Percentiles rank a stretch among this genome's conserved stretches.
Conservation (phyloP, 2,329 filamentous ascomycete genomes). For the Parastagonospora nodorum region DNA sequence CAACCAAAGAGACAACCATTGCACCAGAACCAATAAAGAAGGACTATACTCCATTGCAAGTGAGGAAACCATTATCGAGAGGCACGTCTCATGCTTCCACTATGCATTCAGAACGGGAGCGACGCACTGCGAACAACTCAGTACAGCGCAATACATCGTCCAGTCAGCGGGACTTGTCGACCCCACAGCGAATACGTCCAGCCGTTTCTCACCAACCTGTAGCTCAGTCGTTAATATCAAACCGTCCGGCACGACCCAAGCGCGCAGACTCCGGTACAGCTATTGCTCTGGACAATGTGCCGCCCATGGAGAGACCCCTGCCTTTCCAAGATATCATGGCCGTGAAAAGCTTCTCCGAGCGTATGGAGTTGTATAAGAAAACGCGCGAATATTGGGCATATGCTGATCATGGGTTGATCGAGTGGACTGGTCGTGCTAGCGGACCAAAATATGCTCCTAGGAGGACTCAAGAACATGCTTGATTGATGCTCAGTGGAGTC, state of each 20-base stretch:
- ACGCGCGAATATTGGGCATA: constrained; percentile 43
- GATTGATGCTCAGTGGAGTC: no score
- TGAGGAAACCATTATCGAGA: constrained; percentile 1
- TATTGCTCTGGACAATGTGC: constrained; percentile 29
- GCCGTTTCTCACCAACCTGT: neutral
- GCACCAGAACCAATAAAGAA: constrained; percentile 1
- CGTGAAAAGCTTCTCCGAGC: constrained; percentile 27
- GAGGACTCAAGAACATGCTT: no score
- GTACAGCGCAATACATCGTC: no score
- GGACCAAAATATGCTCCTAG: neutral
- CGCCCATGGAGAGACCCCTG: constrained; percentile 26
- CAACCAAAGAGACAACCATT: constrained; percentile 1
- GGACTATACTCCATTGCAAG: constrained; percentile 2
- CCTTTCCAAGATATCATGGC: constrained; percentile 39
- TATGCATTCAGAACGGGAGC: neutral
- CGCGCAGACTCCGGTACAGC: constrained; percentile 41
- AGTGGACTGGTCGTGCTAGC: constrained; percentile 26
- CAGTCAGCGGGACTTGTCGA: no score
- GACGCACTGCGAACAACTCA: no score
- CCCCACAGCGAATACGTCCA: neutral
- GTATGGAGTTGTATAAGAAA: constrained; percentile 40
- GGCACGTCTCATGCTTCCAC: constrained; percentile 1
- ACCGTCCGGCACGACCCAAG: constrained; percentile 19
- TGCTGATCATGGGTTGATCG: constrained; percentile 39
- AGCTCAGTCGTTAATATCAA: neutral